These are phyloP conservation scores for Papilionanthe hybrid DNA, from an alignment of 116 monocot genomes.

Conservation along the genomic window DNA sequence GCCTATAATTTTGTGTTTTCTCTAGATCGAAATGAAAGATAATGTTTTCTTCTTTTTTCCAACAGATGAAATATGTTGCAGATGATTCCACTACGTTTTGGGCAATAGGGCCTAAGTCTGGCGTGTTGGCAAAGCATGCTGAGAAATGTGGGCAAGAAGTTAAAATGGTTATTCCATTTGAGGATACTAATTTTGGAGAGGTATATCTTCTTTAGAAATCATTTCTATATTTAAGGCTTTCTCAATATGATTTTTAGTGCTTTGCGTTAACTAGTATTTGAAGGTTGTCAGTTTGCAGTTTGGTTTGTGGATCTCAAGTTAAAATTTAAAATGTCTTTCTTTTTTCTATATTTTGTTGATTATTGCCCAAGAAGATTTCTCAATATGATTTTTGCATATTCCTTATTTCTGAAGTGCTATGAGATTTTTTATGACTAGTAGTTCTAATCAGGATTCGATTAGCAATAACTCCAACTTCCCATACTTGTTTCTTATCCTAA, in stretches of 20 bases:
- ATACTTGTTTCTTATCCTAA: not conserved
- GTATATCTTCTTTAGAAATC: slow-evolving; percentile 26
- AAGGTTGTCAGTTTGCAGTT: too few species aligned
- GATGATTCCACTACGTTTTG: slow-evolving; percentile 95
- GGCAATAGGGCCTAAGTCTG: slow-evolving; percentile 68
- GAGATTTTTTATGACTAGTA: not conserved
- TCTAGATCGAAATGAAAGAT: not conserved
- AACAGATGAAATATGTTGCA: slow-evolving; percentile 79
- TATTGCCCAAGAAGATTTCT: not conserved
- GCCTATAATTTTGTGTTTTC: not conserved
- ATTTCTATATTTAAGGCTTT: not conserved
- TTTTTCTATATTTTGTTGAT: not conserved
- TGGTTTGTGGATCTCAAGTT: not conserved
- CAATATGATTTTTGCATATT: too few species aligned
- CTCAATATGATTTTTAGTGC: not conserved
- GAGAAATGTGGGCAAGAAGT: slow-evolving; percentile 70
- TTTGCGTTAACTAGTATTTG: not conserved
- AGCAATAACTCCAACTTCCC: not conserved
- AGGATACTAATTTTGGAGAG: slow-evolving; percentile 63
- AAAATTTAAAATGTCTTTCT: not conserved
- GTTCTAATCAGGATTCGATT: not conserved
- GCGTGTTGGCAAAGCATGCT: slow-evolving; percentile 66
- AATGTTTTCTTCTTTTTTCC: slow-evolving; percentile 7
- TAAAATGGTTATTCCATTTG: slow-evolving; percentile 87
- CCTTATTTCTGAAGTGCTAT: not conserved